Evolutionary conservation across 768 basidiomycete species (phyloP), one percentile per base, ranked within the genome.

Genomic region (Naganishia kalamii): DNA sequence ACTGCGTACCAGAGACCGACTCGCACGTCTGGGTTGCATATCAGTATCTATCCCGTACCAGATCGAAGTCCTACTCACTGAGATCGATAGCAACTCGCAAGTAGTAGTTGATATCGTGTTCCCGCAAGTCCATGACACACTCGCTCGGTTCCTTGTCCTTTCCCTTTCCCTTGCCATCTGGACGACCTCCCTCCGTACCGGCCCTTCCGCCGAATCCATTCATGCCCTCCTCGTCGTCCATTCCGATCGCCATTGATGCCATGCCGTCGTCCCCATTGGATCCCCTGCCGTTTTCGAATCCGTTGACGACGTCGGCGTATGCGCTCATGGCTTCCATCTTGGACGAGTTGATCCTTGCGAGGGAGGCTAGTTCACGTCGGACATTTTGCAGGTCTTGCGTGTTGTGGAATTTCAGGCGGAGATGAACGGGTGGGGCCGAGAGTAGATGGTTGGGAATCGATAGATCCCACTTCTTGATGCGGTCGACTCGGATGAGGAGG

Each of bases 71-170:
- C 12, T 44, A 73, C 80, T 70, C 60, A 83, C 82, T 80, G 75
- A 93, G 92, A 83, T 99, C 96, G 79, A 99, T 99, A 15, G 94
- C 92, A n/a, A 98, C 94, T 21, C 96, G 92, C 49, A 96, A 82
- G 79, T 97, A 97, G 78, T 98, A 99, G 0, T 91, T 90, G 29
- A 98, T 90, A 78, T 99, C 96, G 78, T 87, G 97, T 76, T 98
- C 96, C 37, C 96, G 85, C 49, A 94, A 84, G 75, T 99, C 96
- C 75, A 96, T 85, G 74, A 98, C 90, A 70, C 85, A 87, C 61
- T 97, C 92, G 52, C 86, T 83, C n/a, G 94, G 90, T 74, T 96
- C 78, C 57, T 69, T 65, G 57, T 79, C 78, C 46, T 68, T 90
- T 70, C 82, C 83, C 72, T 90, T 88, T 17, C 66, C 33, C 50